Base-by-base conservation (phyloP, 2,329 filamentous ascomycete species). In the Colletotrichum orbiculare region DNA sequence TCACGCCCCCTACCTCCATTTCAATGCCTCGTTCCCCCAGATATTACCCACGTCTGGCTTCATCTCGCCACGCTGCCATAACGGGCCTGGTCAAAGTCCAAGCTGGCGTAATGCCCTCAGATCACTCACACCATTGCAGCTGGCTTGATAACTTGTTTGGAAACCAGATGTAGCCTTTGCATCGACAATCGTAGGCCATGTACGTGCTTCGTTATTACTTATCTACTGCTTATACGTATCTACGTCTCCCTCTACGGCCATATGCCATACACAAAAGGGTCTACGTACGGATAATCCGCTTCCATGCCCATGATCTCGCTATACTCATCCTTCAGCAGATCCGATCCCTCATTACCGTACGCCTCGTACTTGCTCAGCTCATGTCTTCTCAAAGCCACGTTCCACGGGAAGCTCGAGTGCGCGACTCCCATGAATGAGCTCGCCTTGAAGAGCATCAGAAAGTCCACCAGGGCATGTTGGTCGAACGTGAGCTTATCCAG, bases 391-490 rank as follows among this genome's bases (percentile, higher is more conserved):
- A 76, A 64, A 2, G 74, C 74, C 11, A 76, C 69, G 6, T 69
- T 75, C 74, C 74, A 76, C 6, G 74, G 72, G 47, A 75, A 76
- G 48, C 74, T 76, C 1, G 73, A 75, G 57, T 72, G 71, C 10
- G 73, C 73, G 2, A 76, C 74, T 12, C 74, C 74, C 73, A 76
- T 75, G 39, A 76, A 76, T 0, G 69, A 68, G 58, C 72, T 75
- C 43, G 73, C 70, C 63, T 71, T 73, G 67, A 75, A 74, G 67
- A 76, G 70, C 49, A 76, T 68, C 45, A 75, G 39, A 15, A 76
- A 76, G 65, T 76, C 74, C 6, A 76, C 69, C 53, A 76, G 68
- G 2, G 70, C 74, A 64, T 75, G 74, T 68, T 76, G 74, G 52
- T 76, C 74, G 43, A 75, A 76, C 1, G 73, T 73, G 11, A 76